A percentile compares a stretch with the other conserved stretches of the same genome.
phyloP scores from a whole-genome alignment of 371 early-diverging fungal species.

The Mucor piriformis region DNA sequence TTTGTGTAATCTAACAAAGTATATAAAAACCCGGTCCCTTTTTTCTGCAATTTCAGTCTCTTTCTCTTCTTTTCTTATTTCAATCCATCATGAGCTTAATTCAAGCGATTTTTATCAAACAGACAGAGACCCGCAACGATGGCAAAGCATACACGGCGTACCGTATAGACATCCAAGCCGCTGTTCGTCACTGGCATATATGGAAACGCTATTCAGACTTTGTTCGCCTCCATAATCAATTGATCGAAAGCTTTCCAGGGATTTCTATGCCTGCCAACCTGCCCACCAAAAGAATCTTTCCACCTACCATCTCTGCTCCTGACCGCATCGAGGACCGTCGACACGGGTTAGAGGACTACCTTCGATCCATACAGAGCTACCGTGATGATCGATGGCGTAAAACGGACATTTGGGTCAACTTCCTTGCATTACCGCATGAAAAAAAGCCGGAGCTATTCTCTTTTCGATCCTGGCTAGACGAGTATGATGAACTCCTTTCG shows the following conservation, averaged over 20 bases:
- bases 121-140: slow-evolving; percentile 57
- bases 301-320: slow-evolving; percentile 58
- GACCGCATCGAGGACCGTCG: slow-evolving; percentile 78
- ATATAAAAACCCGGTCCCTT: neutral
- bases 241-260: slow-evolving; percentile 58
- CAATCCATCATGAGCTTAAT: slow-evolving; percentile 40
- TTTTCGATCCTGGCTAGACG: slow-evolving; percentile 81
- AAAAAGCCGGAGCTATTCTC: slow-evolving; percentile 51
- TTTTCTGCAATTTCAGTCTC: slow-evolving; percentile 2
- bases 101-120: slow-evolving; percentile 67
- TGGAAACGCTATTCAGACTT: slow-evolving; percentile 89
- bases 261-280: slow-evolving; percentile 56
- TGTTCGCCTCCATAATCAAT: slow-evolving; percentile 58
- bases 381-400: slow-evolving; percentile 80
- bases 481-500: slow-evolving; percentile 63
- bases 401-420: slow-evolving; percentile 72
- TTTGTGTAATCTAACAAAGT: slow-evolving; percentile 2
- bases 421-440: slow-evolving; percentile 65
- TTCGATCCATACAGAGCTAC: slow-evolving; percentile 70
- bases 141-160: slow-evolving; percentile 72
- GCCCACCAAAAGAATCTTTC: slow-evolving; percentile 72
- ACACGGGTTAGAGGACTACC: slow-evolving; percentile 75
- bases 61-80: slow-evolving; percentile 5
- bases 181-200: slow-evolving; percentile 82
- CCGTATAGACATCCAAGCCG: slow-evolving; percentile 71